Percentiles rank a stretch among this genome's conserved stretches.
These are phyloP conservation scores for Apiotrichum veenhuisii DNA, from an alignment of 1,284 basidiomycete genomes.

Conservation along the genomic window DNA sequence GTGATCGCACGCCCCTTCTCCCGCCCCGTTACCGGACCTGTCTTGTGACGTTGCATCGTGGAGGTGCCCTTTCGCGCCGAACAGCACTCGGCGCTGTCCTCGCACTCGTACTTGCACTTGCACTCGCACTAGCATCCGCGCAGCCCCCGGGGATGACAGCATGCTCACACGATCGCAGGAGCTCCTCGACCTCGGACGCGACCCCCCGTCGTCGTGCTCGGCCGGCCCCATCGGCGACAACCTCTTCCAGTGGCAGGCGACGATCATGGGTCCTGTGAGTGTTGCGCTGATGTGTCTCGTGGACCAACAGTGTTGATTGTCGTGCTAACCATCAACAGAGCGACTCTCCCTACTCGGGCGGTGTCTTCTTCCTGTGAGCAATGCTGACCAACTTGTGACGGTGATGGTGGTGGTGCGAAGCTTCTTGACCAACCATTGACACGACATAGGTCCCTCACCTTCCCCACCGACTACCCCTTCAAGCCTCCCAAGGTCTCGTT, in stretches of 20 bases:
- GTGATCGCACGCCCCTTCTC: slow-evolving; percentile 2
- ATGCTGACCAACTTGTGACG: slow-evolving; percentile 5
- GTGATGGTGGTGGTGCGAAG: neutral
- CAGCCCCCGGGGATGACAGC: too few relatives aligned
- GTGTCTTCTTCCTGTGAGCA: slow-evolving; percentile 84
- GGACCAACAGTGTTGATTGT: neutral
- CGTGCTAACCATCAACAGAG: slow-evolving; percentile 57
- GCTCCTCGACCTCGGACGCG: slow-evolving; percentile 93
- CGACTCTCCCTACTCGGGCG: slow-evolving; percentile 92
- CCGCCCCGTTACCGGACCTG: neutral
- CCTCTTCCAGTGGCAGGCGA: slow-evolving; percentile 97
- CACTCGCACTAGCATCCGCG: neutral
- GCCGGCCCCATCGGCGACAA: slow-evolving; percentile 93
- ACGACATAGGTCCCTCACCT: slow-evolving; percentile 46
- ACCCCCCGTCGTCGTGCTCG: slow-evolving; percentile 95
- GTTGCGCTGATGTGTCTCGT: neutral
- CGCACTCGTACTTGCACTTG: too few relatives aligned
- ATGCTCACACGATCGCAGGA: slow-evolving; percentile 59
- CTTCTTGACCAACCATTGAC: neutral
- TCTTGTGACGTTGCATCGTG: neutral
- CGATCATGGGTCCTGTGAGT: slow-evolving; percentile 93
- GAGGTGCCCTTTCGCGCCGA: neutral
- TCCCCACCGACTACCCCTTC: slow-evolving; percentile 83
- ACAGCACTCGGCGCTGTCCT: too few relatives aligned
- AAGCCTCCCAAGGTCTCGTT: slow-evolving; percentile 99